Conservation (phyloP, 2,329 filamentous ascomycete genomes). For the Monilinia vaccinii-corymbosi region DNA sequence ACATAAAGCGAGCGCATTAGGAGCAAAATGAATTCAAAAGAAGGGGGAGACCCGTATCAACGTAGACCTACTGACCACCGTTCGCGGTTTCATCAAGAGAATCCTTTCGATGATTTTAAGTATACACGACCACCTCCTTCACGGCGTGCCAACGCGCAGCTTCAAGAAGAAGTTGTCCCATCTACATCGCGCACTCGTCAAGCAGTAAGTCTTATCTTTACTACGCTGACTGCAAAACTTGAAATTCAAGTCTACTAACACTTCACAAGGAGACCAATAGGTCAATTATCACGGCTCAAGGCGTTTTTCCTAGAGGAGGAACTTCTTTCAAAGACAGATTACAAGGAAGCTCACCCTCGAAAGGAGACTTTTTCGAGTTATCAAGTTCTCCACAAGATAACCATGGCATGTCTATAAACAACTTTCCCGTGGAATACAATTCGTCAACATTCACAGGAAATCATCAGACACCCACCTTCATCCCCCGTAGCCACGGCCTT, state of each 20-base stretch:
- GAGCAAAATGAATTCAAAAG: no score
- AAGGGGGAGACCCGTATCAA: no score
- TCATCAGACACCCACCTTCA: background rate
- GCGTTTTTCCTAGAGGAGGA: background rate
- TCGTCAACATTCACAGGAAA: background rate
- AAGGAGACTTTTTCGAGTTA: background rate
- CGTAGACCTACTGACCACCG: no score
- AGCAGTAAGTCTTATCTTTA: background rate
- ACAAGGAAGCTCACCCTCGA: background rate
- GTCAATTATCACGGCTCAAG: background rate
- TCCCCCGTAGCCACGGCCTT: background rate
- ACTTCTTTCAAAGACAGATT: background rate
- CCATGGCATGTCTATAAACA: no score
- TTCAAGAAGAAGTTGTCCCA: background rate
- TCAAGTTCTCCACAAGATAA: background rate
- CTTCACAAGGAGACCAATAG: background rate
- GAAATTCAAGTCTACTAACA: background rate
- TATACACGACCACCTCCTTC: background rate
- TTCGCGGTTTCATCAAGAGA: no score
- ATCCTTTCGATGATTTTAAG: background rate
- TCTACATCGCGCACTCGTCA: background rate
- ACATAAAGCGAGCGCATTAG: no score
- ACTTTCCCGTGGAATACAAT: no score
- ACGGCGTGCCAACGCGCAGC: background rate
- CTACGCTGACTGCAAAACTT: background rate